phyloP scores from a whole-genome alignment of 805 yeast genomes.

The Kazachstania kunashirensis region DNA sequence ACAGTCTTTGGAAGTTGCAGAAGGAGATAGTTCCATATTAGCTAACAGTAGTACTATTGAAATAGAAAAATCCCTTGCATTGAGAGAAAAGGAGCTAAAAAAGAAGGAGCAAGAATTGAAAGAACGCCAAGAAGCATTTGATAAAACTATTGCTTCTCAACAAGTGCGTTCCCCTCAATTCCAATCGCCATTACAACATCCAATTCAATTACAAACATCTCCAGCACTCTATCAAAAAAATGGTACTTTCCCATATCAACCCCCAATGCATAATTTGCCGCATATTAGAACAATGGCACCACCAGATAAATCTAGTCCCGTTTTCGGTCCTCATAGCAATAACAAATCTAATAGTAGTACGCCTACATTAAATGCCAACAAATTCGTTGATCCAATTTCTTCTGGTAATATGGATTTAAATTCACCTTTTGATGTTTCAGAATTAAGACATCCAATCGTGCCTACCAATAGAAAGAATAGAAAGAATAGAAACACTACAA shows the following conservation, averaged over 20 bases:
- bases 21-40: neutral
- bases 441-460: conserved; percentile 10
- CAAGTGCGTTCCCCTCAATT: conserved; percentile 3
- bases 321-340: conserved; percentile 9
- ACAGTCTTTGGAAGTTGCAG: neutral
- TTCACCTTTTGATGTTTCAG: conserved; percentile 7
- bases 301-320: conserved; percentile 5
- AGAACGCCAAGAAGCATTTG: conserved; percentile 25
- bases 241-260: neutral
- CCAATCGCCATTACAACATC: conserved; percentile 8
- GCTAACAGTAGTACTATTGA: conserved; percentile 3
- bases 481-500: conserved; percentile 20
- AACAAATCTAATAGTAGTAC: conserved; percentile 4
- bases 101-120: conserved; percentile 23
- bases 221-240: conserved; percentile 3
- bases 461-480: conserved; percentile 30
- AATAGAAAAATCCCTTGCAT: conserved; percentile 8
- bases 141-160: conserved; percentile 15
- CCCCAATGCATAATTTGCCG: conserved; percentile 4
- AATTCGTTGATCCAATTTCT: conserved; percentile 17
- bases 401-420: conserved; percentile 6
- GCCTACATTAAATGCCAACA: conserved; percentile 9
- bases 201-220: conserved; percentile 3
- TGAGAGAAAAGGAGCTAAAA: conserved; percentile 23
- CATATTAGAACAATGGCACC: conserved; percentile 3